Evolutionary conservation across 139 green algal genomes (phyloP).

Genomic region (Chlorella sp.): DNA sequence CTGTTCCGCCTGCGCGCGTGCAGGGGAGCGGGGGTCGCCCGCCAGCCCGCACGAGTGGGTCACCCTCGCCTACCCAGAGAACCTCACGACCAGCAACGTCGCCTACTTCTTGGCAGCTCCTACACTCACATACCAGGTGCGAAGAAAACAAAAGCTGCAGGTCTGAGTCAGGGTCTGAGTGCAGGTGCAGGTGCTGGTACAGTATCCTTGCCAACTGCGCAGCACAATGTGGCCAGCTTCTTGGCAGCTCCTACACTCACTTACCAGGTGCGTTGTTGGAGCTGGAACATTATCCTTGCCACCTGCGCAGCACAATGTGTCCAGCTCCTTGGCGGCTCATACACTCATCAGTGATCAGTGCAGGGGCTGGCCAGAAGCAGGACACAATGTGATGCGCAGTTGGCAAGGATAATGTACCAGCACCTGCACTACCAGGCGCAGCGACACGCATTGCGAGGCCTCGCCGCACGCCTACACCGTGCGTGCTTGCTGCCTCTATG

Average conservation of each 20-base stretch:
- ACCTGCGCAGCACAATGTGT: too few species aligned
- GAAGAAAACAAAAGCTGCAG: too few species aligned
- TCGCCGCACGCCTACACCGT: too few species aligned
- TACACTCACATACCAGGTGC: conserved; percentile 75
- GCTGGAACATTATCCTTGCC: too few species aligned
- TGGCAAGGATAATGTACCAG: background rate
- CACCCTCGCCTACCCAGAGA: conserved; percentile 65
- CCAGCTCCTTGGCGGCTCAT: conserved; percentile 71
- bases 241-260: conserved; percentile 69
- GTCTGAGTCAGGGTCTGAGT: too few species aligned
- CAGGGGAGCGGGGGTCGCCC: conserved; percentile 48
- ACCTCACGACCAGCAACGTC: conserved; percentile 61
- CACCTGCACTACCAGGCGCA: too few species aligned
- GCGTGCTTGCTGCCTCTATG: too few species aligned
- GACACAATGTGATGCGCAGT: background rate
- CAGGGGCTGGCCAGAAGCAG: background rate
- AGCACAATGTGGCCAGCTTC: conserved; percentile 76
- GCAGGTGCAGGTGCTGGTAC: too few species aligned
- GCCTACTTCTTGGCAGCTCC: conserved; percentile 72
- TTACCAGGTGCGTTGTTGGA: conserved; percentile 73
- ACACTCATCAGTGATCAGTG: too few species aligned
- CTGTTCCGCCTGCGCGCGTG: too few species aligned
- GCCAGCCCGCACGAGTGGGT: conserved; percentile 9
- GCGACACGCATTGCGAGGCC: too few species aligned
- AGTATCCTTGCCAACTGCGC: too few species aligned